Conservation (phyloP, 2,329 filamentous ascomycete genomes). For the Xylaria sp. region DNA sequence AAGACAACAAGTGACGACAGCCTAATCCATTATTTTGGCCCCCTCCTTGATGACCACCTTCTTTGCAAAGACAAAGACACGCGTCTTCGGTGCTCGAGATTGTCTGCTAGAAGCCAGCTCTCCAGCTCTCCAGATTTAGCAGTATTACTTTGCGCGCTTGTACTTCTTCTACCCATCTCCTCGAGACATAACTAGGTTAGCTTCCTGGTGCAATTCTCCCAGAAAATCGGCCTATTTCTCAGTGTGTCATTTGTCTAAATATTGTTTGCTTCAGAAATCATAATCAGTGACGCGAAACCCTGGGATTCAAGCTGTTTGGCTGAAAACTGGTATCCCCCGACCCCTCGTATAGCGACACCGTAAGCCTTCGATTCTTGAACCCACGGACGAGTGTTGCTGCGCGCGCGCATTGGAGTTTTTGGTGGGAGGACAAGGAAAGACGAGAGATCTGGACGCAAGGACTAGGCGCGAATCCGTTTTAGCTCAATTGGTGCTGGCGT, state of each 20-base stretch:
- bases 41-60: conserved; percentile 9
- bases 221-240: background rate
- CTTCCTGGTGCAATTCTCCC: conserved; percentile 3
- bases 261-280: background rate
- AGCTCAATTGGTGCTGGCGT: background rate
- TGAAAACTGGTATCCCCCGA: background rate
- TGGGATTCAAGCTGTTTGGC: background rate
- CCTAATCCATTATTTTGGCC: conserved; percentile 6
- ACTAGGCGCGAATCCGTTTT: background rate
- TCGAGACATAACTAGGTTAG: conserved; percentile 1
- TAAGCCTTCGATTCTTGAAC: background rate
- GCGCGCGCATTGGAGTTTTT: conserved; percentile 5
- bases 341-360: conserved; percentile 4
- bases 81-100: conserved; percentile 7
- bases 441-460: background rate
- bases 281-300: background rate
- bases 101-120: conserved; percentile 9
- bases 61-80: conserved; percentile 20
- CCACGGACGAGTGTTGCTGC: conserved; percentile 4
- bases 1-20: conserved; percentile 29
- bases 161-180: background rate
- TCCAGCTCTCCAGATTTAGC: background rate
- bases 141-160: background rate
- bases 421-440: background rate
- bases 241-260: background rate